Evolutionary conservation across 345 rosid genomes (phyloP).

Genomic region (Pugionium cornutum): DNA sequence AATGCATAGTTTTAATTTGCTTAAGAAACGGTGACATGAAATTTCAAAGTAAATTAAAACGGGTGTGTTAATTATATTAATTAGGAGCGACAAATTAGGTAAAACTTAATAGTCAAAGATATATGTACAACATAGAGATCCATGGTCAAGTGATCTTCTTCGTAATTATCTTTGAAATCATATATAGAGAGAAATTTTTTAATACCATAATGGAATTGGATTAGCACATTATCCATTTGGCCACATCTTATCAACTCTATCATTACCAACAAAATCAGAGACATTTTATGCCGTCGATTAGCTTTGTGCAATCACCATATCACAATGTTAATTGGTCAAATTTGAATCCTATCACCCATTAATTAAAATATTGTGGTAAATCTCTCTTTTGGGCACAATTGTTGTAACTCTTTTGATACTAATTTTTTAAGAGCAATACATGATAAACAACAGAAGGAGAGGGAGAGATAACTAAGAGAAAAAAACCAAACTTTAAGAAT

Average conservation of each 20-base stretch:
- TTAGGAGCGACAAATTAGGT: background rate
- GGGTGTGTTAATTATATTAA: background rate
- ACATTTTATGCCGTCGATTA: background rate
- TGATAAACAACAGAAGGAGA: conserved; percentile 8
- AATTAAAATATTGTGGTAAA: no score
- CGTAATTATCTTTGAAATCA: background rate
- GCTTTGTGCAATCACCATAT: background rate
- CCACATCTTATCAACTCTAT: background rate
- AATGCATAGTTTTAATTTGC: background rate
- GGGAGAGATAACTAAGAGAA: background rate
- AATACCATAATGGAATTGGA: background rate
- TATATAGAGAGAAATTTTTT: background rate
- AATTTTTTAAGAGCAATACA: background rate
- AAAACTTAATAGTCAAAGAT: background rate
- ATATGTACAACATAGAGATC: background rate
- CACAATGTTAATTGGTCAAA: no score
- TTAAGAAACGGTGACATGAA: background rate
- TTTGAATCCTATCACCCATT: no score
- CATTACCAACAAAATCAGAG: background rate
- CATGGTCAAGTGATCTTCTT: background rate
- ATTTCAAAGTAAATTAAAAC: background rate
- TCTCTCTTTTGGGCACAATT: no score
- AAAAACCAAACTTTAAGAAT: conserved; percentile 4
- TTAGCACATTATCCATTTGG: conserved; percentile 6
- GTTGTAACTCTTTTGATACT: no score